Conservation (phyloP, 495 filamentous ascomycete genomes). For the Neurospora sublineolata region DNA sequence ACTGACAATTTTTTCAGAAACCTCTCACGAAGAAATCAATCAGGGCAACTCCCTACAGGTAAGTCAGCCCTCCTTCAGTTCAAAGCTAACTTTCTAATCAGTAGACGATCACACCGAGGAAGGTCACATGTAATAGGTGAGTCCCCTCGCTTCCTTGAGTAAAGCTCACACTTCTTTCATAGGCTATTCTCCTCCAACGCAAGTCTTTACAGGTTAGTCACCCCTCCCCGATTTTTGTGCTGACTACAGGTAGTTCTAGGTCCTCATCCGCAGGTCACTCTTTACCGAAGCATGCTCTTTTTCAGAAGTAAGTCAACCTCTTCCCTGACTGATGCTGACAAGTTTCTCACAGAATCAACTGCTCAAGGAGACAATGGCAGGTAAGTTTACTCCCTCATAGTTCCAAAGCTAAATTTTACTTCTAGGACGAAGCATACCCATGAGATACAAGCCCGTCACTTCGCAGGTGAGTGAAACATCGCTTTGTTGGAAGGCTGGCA, state of each 20-base stretch:
- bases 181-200: not conserved
- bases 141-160: not conserved
- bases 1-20: not conserved
- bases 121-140: not conserved
- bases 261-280: not conserved
- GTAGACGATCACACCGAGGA: not conserved
- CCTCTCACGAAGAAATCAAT: not conserved
- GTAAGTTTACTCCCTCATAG: not conserved
- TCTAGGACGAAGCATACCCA: not conserved
- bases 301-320: not conserved
- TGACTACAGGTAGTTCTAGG: no score
- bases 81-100: not conserved
- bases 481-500: not conserved
- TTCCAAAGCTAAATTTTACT: not conserved
- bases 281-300: not conserved
- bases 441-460: not conserved
- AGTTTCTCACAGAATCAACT: not conserved
- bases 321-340: not conserved
- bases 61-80: not conserved
- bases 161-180: not conserved
- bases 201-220: not conserved
- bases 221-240: not conserved
- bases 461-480: not conserved
- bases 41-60: not conserved
- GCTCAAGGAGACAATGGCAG: not conserved